These are phyloP conservation scores for Chamaecyparis obtusa DNA, from an alignment of 75 land plant species.

Conservation along the genomic window DNA sequence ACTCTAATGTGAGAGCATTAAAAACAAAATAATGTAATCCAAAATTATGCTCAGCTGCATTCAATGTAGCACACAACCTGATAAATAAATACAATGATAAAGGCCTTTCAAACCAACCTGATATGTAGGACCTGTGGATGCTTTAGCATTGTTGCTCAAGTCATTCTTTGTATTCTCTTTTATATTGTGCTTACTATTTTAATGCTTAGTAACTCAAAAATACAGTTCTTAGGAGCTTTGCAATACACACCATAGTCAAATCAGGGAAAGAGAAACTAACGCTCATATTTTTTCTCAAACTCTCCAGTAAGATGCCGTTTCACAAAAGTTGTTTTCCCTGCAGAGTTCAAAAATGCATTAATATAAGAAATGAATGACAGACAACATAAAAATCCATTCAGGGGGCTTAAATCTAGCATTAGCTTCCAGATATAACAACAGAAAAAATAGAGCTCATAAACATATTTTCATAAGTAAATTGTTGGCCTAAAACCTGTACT, in stretches of 20 bases:
- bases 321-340: conserved; percentile 61
- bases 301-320: conserved; percentile 56
- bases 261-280: conserved; percentile 20
- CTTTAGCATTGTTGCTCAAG: neutral
- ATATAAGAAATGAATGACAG: neutral
- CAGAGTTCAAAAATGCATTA: neutral
- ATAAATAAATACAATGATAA: neutral
- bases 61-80: neutral
- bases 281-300: conserved; percentile 57
- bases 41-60: neutral
- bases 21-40: neutral
- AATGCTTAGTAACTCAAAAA: too few species aligned
- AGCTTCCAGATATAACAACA: neutral
- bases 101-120: neutral
- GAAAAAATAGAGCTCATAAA: neutral
- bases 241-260: neutral
- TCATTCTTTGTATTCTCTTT: neutral
- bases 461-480: neutral
- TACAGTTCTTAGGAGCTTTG: neutral
- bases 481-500: neutral
- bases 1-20: neutral
- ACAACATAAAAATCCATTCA: neutral
- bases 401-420: neutral
- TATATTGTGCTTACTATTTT: neutral
- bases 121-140: neutral